Conservation (phyloP, 768 basidiomycete genomes). For the Rhodotorula sphaerocarpa region DNA sequence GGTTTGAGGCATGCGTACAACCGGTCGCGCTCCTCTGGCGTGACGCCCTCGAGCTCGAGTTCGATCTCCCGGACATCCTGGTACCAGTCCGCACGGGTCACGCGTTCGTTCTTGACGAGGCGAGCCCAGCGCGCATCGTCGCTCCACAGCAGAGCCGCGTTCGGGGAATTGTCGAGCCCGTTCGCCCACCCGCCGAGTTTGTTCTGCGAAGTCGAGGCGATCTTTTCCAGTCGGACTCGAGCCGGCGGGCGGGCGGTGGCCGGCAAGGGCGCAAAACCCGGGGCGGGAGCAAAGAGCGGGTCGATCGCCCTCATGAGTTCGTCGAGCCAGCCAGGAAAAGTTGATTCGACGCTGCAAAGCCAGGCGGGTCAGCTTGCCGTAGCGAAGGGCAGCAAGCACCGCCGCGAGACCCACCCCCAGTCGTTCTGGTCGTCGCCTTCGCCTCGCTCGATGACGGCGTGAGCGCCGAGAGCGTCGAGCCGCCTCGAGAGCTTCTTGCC, state of each 20-base stretch:
- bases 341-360: slow-evolving; percentile 24
- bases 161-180: no score
- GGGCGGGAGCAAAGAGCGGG: background rate
- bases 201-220: background rate
- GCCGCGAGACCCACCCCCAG: slow-evolving; percentile 54
- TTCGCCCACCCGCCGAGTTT: no score
- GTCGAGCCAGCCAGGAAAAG: slow-evolving; percentile 26
- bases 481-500: slow-evolving; percentile 69
- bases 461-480: slow-evolving; percentile 59
- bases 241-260: slow-evolving; percentile 7
- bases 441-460: slow-evolving; percentile 58
- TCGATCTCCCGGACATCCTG: slow-evolving; percentile 91
- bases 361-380: no score
- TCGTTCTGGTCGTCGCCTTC: slow-evolving; percentile 82
- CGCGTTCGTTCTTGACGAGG: slow-evolving; percentile 53
- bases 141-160: slow-evolving; percentile 4
- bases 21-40: slow-evolving; percentile 52
- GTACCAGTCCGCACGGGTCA: slow-evolving; percentile 73
- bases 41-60: slow-evolving; percentile 53
- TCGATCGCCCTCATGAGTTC: slow-evolving; percentile 9
- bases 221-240: slow-evolving; percentile 9
- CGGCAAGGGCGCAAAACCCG: background rate
- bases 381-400: no score
- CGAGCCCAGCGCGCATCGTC: slow-evolving; percentile 13
- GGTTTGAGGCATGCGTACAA: slow-evolving; percentile 13